Conservation (phyloP, 257 asterid species). For the Solanum ossicruentum region DNA sequence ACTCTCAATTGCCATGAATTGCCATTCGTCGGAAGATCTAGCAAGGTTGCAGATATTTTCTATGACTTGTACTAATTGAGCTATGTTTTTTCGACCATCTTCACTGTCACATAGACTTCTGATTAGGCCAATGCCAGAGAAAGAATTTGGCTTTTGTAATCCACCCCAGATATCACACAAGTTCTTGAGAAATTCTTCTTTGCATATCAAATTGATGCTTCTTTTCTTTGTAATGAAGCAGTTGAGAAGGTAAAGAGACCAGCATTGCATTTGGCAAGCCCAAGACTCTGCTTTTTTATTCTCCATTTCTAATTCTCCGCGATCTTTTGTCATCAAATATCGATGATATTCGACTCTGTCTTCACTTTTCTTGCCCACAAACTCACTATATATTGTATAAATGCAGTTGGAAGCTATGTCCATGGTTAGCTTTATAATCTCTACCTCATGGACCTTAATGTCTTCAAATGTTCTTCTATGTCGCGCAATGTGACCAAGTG, state of each 20-base stretch:
- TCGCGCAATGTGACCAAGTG: constrained; percentile 22
- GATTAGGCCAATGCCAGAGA: constrained; percentile 15
- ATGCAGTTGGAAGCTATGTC: constrained; percentile 10
- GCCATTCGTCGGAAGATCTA: constrained; percentile 14
- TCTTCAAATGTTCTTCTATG: constrained; percentile 2
- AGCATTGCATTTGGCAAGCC: constrained; percentile 19
- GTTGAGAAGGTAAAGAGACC: constrained; percentile 20
- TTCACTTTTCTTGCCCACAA: constrained; percentile 1
- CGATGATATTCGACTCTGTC: constrained; percentile 9
- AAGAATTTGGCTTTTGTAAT: constrained; percentile 3
- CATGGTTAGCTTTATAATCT: constrained; percentile 2
- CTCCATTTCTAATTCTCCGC: constrained; percentile 4
- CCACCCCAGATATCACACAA: constrained; percentile 18
- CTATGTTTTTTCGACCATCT: constrained; percentile 14
- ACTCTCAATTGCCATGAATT: constrained; percentile 9
- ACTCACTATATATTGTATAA: background rate
- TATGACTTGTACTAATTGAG: background rate
- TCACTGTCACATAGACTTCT: constrained; percentile 7
- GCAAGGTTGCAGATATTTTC: constrained; percentile 7
- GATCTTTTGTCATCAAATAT: background rate
- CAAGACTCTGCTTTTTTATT: constrained; percentile 13
- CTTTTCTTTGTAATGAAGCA: constrained; percentile 4
- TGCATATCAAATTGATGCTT: constrained; percentile 2
- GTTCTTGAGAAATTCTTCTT: constrained; percentile 4
- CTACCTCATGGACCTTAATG: background rate